Conservation (phyloP, 2,329 filamentous ascomycete genomes). For the Calonectria pauciramosa region DNA sequence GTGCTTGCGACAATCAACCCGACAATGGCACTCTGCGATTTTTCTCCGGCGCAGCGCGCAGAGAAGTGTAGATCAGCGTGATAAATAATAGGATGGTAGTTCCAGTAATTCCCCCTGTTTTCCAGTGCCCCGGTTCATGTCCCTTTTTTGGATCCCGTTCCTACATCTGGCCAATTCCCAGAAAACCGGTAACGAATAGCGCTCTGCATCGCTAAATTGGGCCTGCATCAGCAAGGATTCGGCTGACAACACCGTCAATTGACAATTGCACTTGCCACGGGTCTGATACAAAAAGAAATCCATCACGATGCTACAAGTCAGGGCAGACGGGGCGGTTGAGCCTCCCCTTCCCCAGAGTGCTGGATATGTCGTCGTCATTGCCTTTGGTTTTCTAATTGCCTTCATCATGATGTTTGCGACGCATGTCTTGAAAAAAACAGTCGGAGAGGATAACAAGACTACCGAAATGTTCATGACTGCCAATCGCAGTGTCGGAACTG, state of each 20-base stretch:
- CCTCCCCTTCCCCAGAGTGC: conserved; percentile 47
- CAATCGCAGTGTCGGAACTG: conserved; percentile 64
- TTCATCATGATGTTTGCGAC: conserved; percentile 62
- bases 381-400: conserved; percentile 51
- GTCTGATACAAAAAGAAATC: neutral
- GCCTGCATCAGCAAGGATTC: neutral
- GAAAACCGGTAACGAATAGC: neutral
- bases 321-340: conserved; percentile 32
- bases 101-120: neutral
- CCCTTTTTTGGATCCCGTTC: neutral
- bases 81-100: neutral
- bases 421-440: conserved; percentile 60
- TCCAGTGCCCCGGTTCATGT: neutral
- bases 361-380: conserved; percentile 52
- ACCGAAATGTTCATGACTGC: conserved; percentile 71
- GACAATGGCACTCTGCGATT: neutral
- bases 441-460: conserved; percentile 65
- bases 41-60: neutral
- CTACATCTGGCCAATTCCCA: neutral
- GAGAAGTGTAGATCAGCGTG: neutral
- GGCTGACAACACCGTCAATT: too few species aligned
- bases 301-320: neutral
- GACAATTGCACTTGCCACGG: neutral
- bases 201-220: neutral
- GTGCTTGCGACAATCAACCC: conserved; percentile 17